Evolutionary conservation across 352 stramenopile species (phyloP).

Genomic region (Phytopythium ostracodes): DNA sequence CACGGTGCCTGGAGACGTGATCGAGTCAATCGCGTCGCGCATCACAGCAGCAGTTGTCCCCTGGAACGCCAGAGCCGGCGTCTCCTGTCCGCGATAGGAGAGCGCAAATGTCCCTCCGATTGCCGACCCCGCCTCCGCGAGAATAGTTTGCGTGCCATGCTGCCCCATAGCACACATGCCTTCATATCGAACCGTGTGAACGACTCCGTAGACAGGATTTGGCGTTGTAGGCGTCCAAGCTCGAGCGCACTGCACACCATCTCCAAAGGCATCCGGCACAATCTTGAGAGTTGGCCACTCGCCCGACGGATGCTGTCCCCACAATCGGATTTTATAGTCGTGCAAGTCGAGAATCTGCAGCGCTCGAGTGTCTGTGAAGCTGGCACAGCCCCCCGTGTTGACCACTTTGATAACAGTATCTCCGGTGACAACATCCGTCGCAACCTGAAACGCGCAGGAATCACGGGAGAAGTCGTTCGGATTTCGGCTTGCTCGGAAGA

Average conservation of each 20-base stretch:
- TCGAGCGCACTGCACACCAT: conserved; percentile 13
- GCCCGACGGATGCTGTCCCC: conserved; percentile 60
- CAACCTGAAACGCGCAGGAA: conserved; percentile 53
- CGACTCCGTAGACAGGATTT: conserved; percentile 37
- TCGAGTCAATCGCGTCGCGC: conserved; percentile 82
- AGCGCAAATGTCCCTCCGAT: conserved; percentile 91
- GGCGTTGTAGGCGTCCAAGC: conserved; percentile 30
- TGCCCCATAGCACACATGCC: conserved; percentile 45
- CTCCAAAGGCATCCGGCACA: conserved; percentile 33
- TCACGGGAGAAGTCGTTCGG: conserved; percentile 62
- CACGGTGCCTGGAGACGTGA: conserved; percentile 78
- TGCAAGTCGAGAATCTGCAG: conserved; percentile 66
- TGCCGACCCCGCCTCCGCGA: conserved; percentile 65
- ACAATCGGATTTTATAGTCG: conserved; percentile 72
- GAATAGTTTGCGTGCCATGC: conserved; percentile 59
- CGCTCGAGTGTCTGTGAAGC: conserved; percentile 43
- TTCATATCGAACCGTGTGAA: conserved; percentile 73
- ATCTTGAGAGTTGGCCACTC: conserved; percentile 70
- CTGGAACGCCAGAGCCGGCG: conserved; percentile 52
- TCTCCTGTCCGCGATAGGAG: conserved; percentile 82
- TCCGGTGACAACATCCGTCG: conserved; percentile 7
- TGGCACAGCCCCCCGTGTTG: conserved; percentile 20
- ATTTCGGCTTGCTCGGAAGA: conserved; percentile 74
- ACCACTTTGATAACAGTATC: conserved; percentile 31
- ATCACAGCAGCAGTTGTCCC: conserved; percentile 81